Evolutionary conservation across 2,329 filamentous ascomycete genomes (phyloP).

Genomic region (Colletotrichum sp.): DNA sequence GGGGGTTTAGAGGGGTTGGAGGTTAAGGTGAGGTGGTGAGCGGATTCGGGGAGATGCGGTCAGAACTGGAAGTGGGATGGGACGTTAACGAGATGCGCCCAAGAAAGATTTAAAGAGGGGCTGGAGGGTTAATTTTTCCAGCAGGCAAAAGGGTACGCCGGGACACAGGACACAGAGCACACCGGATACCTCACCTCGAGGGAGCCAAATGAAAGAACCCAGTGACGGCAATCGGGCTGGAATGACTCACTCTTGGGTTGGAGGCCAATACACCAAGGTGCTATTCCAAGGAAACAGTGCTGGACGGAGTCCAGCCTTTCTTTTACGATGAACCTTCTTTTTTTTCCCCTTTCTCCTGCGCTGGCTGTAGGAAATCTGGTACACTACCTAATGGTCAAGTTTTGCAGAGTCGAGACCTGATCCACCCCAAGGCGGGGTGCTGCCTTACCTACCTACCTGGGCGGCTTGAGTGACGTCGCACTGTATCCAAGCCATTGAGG

Average conservation of each 20-base stretch:
- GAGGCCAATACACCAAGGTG: neutral
- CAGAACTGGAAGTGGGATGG: slow-evolving; percentile 19
- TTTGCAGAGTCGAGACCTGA: slow-evolving; percentile 7
- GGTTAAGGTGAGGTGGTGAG: neutral
- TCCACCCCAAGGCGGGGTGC: slow-evolving; percentile 5
- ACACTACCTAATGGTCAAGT: neutral
- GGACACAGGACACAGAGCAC: neutral
- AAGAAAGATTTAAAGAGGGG: slow-evolving; percentile 22
- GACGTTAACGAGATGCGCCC: slow-evolving; percentile 14
- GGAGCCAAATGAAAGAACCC: neutral
- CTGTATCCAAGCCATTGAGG: slow-evolving; percentile 10
- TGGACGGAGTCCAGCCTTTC: neutral
- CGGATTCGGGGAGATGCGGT: slow-evolving; percentile 7
- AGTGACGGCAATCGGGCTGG: neutral
- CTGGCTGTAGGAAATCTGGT: neutral
- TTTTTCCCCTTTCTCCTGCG: too few species aligned
- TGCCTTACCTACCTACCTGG: neutral
- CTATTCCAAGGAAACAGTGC: neutral
- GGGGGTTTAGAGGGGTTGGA: neutral
- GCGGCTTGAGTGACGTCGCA: neutral
- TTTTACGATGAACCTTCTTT: neutral
- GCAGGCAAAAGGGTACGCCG: neutral
- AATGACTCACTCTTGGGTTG: slow-evolving; percentile 6
- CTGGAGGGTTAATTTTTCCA: slow-evolving; percentile 6
- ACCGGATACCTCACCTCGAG: neutral